Evolutionary conservation across 176 grass and related monocot species (phyloP).

Genomic region (Poa annua): DNA sequence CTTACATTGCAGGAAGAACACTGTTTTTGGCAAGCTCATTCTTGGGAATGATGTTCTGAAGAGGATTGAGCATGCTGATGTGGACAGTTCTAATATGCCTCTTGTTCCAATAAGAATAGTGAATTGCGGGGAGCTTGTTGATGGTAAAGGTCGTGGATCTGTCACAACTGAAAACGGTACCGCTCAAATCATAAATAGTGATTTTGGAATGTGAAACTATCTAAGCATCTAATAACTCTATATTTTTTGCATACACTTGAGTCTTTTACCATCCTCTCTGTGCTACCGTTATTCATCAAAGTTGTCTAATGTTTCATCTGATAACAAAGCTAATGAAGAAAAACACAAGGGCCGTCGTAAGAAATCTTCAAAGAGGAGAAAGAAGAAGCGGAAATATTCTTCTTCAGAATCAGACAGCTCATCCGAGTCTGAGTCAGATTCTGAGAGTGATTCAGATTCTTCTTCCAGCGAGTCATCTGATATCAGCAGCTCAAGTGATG

Average conservation of each 20-base stretch:
- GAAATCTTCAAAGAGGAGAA: constrained; percentile 84
- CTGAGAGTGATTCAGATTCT: constrained; percentile 76
- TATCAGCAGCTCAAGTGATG: constrained; percentile 93
- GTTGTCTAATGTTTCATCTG: constrained; percentile 57
- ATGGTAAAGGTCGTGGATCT: constrained; percentile 44
- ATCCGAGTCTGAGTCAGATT: constrained; percentile 75
- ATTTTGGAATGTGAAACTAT: not conserved
- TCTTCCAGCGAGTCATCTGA: constrained; percentile 75
- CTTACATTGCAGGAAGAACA: constrained; percentile 72
- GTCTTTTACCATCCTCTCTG: constrained; percentile 15
- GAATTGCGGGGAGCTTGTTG: constrained; percentile 76
- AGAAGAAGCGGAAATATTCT: constrained; percentile 77
- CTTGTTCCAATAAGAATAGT: constrained; percentile 77
- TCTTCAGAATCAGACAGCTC: constrained; percentile 88
- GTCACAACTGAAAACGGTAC: constrained; percentile 54
- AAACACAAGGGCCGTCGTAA: constrained; percentile 54
- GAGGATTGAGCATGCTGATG: constrained; percentile 87
- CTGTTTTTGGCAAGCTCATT: constrained; percentile 96
- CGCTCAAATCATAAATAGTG: not conserved
- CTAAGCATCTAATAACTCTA: constrained; percentile 3
- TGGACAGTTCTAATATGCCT: constrained; percentile 56
- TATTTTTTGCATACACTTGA: constrained; percentile 27
- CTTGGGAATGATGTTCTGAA: constrained; percentile 76
- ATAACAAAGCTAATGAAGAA: constrained; percentile 65
- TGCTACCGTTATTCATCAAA: constrained; percentile 43